These are phyloP conservation scores for Arachis monticola DNA, from an alignment of 331 rosid genomes.

Conservation along the genomic window DNA sequence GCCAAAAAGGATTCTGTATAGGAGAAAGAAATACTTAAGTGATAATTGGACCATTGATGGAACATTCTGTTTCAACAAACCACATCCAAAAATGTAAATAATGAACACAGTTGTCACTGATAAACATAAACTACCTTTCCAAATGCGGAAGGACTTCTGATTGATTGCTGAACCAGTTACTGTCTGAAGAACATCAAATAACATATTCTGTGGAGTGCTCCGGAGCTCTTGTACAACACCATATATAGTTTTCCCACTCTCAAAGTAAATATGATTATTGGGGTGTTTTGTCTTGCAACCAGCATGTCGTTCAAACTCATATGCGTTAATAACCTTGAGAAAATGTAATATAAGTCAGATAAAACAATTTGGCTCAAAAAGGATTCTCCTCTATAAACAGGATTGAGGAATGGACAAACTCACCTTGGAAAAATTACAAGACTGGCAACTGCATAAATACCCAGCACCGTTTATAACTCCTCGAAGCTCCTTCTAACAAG, in stretches of 20 bases:
- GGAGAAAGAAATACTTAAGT: conserved; percentile 11
- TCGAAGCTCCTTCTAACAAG: conserved; percentile 72
- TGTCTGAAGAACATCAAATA: conserved; percentile 75
- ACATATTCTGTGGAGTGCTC: conserved; percentile 69
- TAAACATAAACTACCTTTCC: conserved; percentile 60
- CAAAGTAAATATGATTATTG: conserved; percentile 81
- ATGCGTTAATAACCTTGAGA: conserved; percentile 69
- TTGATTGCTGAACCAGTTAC: conserved; percentile 73
- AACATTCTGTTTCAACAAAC: conserved; percentile 19
- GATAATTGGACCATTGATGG: conserved; percentile 23
- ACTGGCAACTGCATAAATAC: conserved; percentile 71
- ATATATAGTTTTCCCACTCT: conserved; percentile 81
- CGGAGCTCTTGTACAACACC: conserved; percentile 82
- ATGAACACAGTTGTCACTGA: not conserved
- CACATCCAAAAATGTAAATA: not conserved
- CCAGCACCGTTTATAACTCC: conserved; percentile 76
- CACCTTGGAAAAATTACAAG: conserved; percentile 71
- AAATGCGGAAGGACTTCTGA: conserved; percentile 70
- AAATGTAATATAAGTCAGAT: conserved; percentile 28
- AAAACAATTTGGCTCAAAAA: conserved; percentile 12
- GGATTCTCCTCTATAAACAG: conserved; percentile 16
- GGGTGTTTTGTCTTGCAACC: conserved; percentile 86
- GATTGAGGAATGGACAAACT: conserved; percentile 30
- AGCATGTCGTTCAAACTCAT: conserved; percentile 85
- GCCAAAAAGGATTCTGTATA: conserved; percentile 70